Percentiles rank a stretch among this genome's conserved stretches.
phyloP scores from a whole-genome alignment of 257 asterid species.

The Sherardia arvensis region DNA sequence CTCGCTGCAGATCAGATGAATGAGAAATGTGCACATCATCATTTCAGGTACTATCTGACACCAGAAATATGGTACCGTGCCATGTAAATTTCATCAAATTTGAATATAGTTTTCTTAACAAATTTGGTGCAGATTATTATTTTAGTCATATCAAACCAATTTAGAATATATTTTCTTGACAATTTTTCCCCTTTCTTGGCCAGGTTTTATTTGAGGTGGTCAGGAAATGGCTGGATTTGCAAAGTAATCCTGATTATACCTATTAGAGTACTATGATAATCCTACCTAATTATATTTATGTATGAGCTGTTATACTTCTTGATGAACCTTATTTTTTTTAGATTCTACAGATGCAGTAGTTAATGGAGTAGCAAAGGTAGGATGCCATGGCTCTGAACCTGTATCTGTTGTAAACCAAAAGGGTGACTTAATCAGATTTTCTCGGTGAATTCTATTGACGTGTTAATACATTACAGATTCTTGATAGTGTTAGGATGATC shows the following conservation, averaged over 20 bases:
- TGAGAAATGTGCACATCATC: no score
- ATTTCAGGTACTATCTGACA: no score
- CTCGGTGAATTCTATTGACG: not conserved
- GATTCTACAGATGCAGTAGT: not conserved
- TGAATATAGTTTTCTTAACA: not conserved
- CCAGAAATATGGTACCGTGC: not conserved
- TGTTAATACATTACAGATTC: not conserved
- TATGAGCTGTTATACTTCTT: not conserved
- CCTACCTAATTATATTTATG: not conserved
- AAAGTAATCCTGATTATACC: not conserved
- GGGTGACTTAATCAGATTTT: not conserved
- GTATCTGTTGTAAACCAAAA: not conserved
- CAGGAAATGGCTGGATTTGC: not conserved
- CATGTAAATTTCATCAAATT: not conserved
- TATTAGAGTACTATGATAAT: no score
- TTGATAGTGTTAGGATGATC: not conserved
- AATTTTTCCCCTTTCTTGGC: not conserved
- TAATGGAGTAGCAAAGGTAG: not conserved
- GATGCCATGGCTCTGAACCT: conserved; percentile 2
- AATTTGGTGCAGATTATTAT: no score
- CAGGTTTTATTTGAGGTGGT: conserved; percentile 1
- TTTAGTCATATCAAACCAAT: not conserved
- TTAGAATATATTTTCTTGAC: not conserved
- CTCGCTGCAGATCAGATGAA: no score
- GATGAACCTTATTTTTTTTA: not conserved